These are phyloP conservation scores for Poa pratensis DNA, from an alignment of 176 grass and related monocot species.

Conservation along the genomic window DNA sequence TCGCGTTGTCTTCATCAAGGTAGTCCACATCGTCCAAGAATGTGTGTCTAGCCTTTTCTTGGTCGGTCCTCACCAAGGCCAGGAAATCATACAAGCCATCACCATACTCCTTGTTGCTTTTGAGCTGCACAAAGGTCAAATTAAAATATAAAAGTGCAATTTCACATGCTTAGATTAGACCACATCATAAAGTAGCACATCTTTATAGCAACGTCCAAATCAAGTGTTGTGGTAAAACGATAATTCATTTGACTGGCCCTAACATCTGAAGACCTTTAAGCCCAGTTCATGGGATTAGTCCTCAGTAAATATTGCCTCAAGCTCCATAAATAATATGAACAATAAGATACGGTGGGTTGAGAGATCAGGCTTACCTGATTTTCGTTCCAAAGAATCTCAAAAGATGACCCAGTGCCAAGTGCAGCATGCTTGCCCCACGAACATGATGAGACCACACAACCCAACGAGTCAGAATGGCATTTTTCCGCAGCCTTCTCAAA, in stretches of 20 bases:
- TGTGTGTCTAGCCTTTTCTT: slow-evolving; percentile 55
- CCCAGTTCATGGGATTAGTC: slow-evolving; percentile 8
- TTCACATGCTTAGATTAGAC: slow-evolving; percentile 36
- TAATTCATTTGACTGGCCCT: neutral
- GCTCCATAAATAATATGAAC: slow-evolving; percentile 23
- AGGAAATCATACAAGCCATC: slow-evolving; percentile 90
- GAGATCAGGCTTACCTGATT: slow-evolving; percentile 64
- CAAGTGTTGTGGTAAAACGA: slow-evolving; percentile 9
- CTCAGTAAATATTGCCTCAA: slow-evolving; percentile 24
- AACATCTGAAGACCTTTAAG: slow-evolving; percentile 7
- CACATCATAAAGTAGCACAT: slow-evolving; percentile 25
- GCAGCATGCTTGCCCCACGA: slow-evolving; percentile 92
- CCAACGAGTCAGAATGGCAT: slow-evolving; percentile 82
- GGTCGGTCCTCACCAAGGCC: slow-evolving; percentile 65
- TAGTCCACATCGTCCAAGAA: slow-evolving; percentile 86
- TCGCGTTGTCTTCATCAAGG: slow-evolving; percentile 59
- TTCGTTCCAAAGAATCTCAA: slow-evolving; percentile 95
- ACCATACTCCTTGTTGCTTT: slow-evolving; percentile 65
- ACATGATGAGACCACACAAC: slow-evolving; percentile 85
- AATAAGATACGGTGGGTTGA: neutral
- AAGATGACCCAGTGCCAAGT: slow-evolving; percentile 83
- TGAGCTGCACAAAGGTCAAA: slow-evolving; percentile 57
- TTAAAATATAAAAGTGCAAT: slow-evolving; percentile 19
- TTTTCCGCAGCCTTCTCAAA: slow-evolving; percentile 96
- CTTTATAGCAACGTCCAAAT: slow-evolving; percentile 33